Base-by-base conservation (phyloP, 768 basidiomycete species). In the Tulasnella sp. region DNA sequence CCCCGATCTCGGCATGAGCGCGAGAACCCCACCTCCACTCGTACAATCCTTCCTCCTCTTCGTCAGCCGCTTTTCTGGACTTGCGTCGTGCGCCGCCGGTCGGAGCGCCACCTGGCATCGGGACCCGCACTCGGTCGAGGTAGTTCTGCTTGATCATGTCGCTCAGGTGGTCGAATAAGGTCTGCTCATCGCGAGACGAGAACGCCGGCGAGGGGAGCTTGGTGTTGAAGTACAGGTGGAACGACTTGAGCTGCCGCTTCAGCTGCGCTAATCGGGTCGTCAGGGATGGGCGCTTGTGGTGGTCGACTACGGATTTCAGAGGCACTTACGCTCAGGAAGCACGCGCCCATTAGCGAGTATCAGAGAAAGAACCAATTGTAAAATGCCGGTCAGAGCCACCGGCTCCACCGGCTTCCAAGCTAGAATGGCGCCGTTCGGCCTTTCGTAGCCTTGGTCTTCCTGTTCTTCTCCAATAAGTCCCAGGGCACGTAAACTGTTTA, bases 21-120 rank as follows among this genome's bases (percentile, higher is more conserved):
- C 94, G 88, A 38, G 88, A 86, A 3, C 96, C 96, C 96, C 96
- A 98, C 24, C 91, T 89, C 95, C 94, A 95, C 83, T 95, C 94
- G 80, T 87, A 89, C 21, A 86, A 85, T 19, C 85, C 84, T 21
- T 87, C 88, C 9, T 85, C 85, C 27, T 85, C 85, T 48, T 86
- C 87, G 34, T 81, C 83, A 12, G 79, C 85, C 44, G 87, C 83
- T 12, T 87, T 83, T 3, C 93, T 89, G 71, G 88, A 78, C 52
- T 74, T 72, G 75, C 78, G 89, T 31, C 90, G 89, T 81, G 92
- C 92, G 0, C 84, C 85, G 5, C 76, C 82, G 36, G 87, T 85
- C 12, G 82, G 84, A 10, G 82, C 84, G 19, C 73, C 78, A 90
- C 91, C 21, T 88, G 84, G 71, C 87, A 87, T 38, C 87, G 84